phyloP scores from a whole-genome alignment of 2,329 filamentous ascomycete species.

The Epichloe glyceriae region DNA sequence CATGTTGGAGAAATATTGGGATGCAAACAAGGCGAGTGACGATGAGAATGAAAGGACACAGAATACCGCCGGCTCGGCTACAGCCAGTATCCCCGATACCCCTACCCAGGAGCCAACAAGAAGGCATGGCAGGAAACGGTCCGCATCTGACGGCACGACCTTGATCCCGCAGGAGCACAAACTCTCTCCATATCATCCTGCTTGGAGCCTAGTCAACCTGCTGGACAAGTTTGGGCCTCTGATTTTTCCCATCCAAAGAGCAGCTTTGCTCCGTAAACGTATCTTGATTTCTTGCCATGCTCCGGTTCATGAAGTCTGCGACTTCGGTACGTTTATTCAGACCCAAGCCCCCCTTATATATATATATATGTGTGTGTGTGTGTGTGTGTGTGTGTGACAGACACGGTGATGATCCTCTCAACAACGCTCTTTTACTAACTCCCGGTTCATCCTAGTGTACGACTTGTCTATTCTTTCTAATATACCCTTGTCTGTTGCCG shows the following conservation, averaged over 20 bases:
- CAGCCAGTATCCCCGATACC: constrained; percentile 22
- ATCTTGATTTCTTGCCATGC: constrained; percentile 79
- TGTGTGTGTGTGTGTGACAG: no score
- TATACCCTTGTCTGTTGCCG: constrained; percentile 61
- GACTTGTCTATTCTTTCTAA: constrained; percentile 87
- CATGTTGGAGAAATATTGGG: constrained; percentile 71
- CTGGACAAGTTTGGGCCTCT: constrained; percentile 79
- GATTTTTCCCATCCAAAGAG: constrained; percentile 81
- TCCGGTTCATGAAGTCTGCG: constrained; percentile 73
- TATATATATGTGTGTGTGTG: no score
- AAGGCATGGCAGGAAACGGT: constrained; percentile 43
- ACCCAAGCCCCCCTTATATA: constrained; percentile 5
- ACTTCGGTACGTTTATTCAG: constrained; percentile 55
- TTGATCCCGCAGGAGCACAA: constrained; percentile 48
- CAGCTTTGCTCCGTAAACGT: constrained; percentile 72
- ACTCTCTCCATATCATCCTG: constrained; percentile 70
- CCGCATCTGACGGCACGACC: constrained; percentile 47
- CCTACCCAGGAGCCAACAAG: constrained; percentile 23
- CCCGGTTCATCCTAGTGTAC: constrained; percentile 50
- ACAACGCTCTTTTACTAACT: no score
- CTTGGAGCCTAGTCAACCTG: constrained; percentile 65
- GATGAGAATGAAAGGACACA: constrained; percentile 6
- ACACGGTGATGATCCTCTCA: no score
- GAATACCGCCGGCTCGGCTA: constrained; percentile 14
- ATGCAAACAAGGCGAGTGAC: constrained; percentile 30